Evolutionary conservation across 2,329 filamentous ascomycete genomes (phyloP).

Genomic region (Penicillium sp.): DNA sequence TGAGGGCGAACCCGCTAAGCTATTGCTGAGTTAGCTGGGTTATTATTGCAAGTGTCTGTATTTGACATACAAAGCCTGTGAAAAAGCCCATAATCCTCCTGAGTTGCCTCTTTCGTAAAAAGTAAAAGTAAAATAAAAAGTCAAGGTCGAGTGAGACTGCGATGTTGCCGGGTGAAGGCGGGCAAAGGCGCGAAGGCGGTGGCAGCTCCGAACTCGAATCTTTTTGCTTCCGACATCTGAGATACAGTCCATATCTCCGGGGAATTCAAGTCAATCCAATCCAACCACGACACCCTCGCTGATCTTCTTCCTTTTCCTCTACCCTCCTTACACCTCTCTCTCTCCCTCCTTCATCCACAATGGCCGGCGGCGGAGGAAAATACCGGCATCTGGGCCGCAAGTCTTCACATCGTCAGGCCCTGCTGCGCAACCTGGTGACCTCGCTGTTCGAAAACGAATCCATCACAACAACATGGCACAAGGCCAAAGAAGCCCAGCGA

Average conservation of each 20-base stretch:
- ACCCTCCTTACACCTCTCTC: slow-evolving; percentile 22
- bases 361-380: slow-evolving; percentile 86
- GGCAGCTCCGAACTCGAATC: slow-evolving; percentile 40
- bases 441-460: slow-evolving; percentile 92
- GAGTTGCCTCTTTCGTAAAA: too few species aligned
- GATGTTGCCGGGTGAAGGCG: slow-evolving; percentile 15
- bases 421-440: slow-evolving; percentile 94
- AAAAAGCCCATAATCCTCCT: slow-evolving; percentile 84
- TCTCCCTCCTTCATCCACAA: slow-evolving; percentile 49
- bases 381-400: slow-evolving; percentile 86
- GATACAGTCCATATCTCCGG: too few species aligned
- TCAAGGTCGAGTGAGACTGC: too few species aligned
- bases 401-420: slow-evolving; percentile 85
- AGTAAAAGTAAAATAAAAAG: too few species aligned
- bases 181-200: slow-evolving; percentile 24
- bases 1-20: slow-evolving; percentile 77
- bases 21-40: slow-evolving; percentile 38
- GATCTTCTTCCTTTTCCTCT: slow-evolving; percentile 1
- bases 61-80: slow-evolving; percentile 69
- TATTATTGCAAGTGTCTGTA: neutral
- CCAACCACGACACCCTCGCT: neutral
- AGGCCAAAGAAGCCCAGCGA: slow-evolving; percentile 95
- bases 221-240: slow-evolving; percentile 29
- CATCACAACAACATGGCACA: slow-evolving; percentile 92
- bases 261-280: neutral